Percentiles rank a stretch among this genome's conserved stretches.
phyloP scores from a whole-genome alignment of 2,329 filamentous ascomycete genomes.

The Hymenoscyphus occultus region DNA sequence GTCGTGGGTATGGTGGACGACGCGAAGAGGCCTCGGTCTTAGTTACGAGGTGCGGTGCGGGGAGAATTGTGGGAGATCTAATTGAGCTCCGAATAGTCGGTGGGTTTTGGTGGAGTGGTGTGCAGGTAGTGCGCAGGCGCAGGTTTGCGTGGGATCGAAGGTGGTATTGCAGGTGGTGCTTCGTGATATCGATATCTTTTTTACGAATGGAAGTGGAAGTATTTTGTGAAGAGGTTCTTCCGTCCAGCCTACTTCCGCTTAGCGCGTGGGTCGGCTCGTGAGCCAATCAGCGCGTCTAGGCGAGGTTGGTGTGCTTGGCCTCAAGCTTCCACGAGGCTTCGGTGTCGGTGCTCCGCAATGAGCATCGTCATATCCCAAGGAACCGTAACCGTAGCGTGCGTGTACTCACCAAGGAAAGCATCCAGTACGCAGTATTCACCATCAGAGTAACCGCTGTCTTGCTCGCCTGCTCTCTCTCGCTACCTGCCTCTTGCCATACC shows the following conservation, averaged over 20 bases:
- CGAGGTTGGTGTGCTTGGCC: background rate
- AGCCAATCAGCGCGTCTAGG: background rate
- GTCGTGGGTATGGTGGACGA: constrained; percentile 10
- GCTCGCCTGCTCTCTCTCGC: background rate
- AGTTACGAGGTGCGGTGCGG: constrained; percentile 6
- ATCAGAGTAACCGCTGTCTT: background rate
- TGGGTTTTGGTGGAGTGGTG: background rate
- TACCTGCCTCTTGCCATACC: no score
- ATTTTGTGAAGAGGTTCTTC: constrained; percentile 2
- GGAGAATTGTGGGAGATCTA: background rate
- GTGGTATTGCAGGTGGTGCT: background rate
- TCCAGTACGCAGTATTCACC: background rate
- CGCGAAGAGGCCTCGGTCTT: constrained; percentile 15
- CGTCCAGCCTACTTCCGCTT: background rate
- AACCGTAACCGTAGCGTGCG: background rate
- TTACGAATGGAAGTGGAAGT: background rate
- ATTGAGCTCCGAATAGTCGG: background rate
- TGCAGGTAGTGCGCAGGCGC: constrained; percentile 6
- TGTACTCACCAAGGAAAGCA: background rate
- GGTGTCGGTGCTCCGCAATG: background rate
- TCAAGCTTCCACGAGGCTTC: background rate
- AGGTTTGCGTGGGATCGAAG: background rate
- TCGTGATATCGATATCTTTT: constrained; percentile 1
- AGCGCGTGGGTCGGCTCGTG: constrained; percentile 2
- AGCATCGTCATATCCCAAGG: background rate